Base-by-base conservation (phyloP, 495 filamentous ascomycete species). In the Aspergillus leporis region DNA sequence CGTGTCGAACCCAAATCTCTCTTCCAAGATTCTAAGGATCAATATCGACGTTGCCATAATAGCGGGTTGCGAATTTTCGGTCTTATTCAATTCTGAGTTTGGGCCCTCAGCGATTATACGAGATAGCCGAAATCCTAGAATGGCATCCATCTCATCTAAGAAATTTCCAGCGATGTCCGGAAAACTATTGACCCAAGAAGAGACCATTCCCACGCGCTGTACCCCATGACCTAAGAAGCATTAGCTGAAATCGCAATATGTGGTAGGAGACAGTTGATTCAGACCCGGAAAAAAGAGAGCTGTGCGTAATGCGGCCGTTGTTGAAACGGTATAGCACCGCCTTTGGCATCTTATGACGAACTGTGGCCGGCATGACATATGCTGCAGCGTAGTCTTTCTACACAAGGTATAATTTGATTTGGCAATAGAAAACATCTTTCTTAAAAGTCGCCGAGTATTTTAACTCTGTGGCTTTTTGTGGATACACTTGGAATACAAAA, bases 41-140 rank as follows among this genome's bases (percentile, higher is more conserved):
- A 96, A 78, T 64, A 98, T 83, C 23, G 90, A 95, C 5, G 91
- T 91, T 14, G 93, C 90, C 88, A 98, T 93, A 71, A 98, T 94
- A 49, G 94, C 93, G 0, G 94, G 94, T 72, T 98, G 94, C 10
- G 94, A 88, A 66, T 96, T 91, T 58, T 87, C 85, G 13, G 94
- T 97, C 50, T 83, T 81, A 38, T 90, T 93, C 57, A 98, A 82
- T 19, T 77, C 76, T 21, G 83, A 81, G 61, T 87, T 87, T 0
- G 94, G 90, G 0, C 94, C 93, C 1, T 90, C 75, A 34, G 84
- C 81, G 63, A 98, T 97, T 55, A 93, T 82, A n/a, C 78, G 76
- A 34, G 90, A 90, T 25, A 97, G 77, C 3, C 77, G 71, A 61
- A 87, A 82, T 46, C 86, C 79, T 59, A 97, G 78, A 3, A 84